Percentiles rank a stretch among this genome's conserved stretches.
phyloP scores from a whole-genome alignment of 768 basidiomycete genomes.

The Boletus insuetus region DNA sequence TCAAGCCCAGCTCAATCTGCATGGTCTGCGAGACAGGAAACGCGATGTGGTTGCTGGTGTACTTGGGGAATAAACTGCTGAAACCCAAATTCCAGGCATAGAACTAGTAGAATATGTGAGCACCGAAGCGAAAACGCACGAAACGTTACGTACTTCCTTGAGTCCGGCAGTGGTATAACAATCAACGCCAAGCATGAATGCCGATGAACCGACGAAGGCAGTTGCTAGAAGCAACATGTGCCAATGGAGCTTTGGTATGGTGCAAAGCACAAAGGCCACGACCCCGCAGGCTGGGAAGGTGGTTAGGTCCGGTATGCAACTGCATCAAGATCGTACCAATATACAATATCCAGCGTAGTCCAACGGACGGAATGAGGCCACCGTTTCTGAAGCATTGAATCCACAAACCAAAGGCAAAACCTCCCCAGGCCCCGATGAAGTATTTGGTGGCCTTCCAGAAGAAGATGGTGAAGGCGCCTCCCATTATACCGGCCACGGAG shows the following conservation, averaged over 20 bases:
- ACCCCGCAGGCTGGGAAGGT: conserved; percentile 57
- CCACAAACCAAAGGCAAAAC: conserved; percentile 85
- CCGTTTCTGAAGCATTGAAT: conserved; percentile 82
- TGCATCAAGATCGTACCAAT: conserved; percentile 53
- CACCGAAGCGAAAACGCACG: background rate
- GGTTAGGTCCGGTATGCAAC: conserved; percentile 13
- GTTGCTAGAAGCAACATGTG: conserved; percentile 85
- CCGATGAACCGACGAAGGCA: conserved; percentile 85
- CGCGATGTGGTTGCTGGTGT: conserved; percentile 56
- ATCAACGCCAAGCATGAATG: conserved; percentile 91
- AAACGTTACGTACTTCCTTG: conserved; percentile 67
- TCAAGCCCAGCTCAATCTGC: conserved; percentile 90
- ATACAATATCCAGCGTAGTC: conserved; percentile 86
- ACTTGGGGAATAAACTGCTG: conserved; percentile 74
- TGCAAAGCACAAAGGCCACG: conserved; percentile 77
- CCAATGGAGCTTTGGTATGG: conserved; percentile 84
- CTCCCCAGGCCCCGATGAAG: conserved; percentile 58
- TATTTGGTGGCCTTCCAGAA: conserved; percentile 90
- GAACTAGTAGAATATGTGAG: conserved; percentile 52
- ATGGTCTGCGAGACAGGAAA: conserved; percentile 89
- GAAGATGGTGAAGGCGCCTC: conserved; percentile 85
- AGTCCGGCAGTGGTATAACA: conserved; percentile 90
- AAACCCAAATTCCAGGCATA: conserved; percentile 97
- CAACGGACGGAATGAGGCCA: conserved; percentile 74
- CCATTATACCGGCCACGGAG: conserved; percentile 75